Evolutionary conservation across 2,329 filamentous ascomycete species (phyloP).

Genomic region (Colletotrichum graminicola): DNA sequence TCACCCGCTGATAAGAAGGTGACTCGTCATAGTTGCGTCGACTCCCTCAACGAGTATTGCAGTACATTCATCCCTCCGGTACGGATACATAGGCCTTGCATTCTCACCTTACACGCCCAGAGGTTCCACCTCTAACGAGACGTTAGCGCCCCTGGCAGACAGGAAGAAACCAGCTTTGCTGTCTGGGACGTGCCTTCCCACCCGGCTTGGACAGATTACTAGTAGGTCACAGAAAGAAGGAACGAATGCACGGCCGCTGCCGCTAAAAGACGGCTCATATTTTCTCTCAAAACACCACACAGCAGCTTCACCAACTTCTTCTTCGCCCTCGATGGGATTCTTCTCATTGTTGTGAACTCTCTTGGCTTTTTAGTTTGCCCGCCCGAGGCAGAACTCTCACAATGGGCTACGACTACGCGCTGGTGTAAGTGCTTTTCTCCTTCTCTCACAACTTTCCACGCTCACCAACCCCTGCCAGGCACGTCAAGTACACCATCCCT

Average conservation of each 20-base stretch:
- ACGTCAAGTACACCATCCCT: constrained; percentile 76
- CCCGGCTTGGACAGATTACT: neutral
- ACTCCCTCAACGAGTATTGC: constrained; percentile 1
- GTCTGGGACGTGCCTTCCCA: neutral
- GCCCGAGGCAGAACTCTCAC: constrained; percentile 39
- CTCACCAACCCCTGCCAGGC: constrained; percentile 55
- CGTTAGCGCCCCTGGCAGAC: neutral
- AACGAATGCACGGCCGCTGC: neutral
- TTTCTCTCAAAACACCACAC: neutral
- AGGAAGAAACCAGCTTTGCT: neutral
- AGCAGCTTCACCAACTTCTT: neutral
- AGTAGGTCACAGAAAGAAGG: neutral
- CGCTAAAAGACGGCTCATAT: neutral
- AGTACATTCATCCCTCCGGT: neutral
- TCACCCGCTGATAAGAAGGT: neutral
- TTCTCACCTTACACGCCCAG: constrained; percentile 12
- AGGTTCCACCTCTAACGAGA: neutral
- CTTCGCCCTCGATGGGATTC: neutral
- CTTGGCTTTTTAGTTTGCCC: neutral
- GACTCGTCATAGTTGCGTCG: constrained; percentile 28
- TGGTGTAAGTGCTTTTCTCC: constrained; percentile 64
- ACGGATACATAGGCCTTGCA: neutral
- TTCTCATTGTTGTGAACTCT: neutral
- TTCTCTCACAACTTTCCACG: neutral
- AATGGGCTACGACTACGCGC: constrained; percentile 73